Evolutionary conservation across 371 early-diverging fungal genomes (phyloP).

Genomic region (Apophysomyces elegans): DNA sequence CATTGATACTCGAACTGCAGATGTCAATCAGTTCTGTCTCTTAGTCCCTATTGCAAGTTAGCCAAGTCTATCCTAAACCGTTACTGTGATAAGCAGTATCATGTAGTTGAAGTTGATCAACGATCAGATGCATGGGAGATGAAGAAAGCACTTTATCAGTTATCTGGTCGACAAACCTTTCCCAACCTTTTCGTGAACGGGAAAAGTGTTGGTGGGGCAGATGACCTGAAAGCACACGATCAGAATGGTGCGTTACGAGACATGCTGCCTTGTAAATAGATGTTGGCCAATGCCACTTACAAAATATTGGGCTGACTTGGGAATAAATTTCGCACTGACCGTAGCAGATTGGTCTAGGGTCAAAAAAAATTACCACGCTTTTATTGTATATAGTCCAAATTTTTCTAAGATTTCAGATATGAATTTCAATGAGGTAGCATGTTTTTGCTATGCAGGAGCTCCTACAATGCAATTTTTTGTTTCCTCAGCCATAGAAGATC

Average conservation of each 20-base stretch:
- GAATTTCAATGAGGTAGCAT: no score
- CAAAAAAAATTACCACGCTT: no score
- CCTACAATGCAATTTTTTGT: no score
- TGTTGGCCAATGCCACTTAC: no score
- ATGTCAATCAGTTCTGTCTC: background rate
- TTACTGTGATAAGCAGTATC: conserved; percentile 34
- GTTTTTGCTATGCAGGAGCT: no score
- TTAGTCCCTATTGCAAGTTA: conserved; percentile 52
- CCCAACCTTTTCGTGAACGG: conserved; percentile 52
- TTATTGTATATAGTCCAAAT: no score
- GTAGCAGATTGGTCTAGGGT: no score
- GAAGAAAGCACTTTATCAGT: conserved; percentile 33
- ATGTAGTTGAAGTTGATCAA: conserved; percentile 47
- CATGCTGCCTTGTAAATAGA: conserved; percentile 4
- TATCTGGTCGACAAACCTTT: conserved; percentile 46
- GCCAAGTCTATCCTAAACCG: conserved; percentile 57
- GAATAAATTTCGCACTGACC: no score
- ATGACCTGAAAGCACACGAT: conserved; percentile 43
- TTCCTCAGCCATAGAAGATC: no score
- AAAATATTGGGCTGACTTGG: no score
- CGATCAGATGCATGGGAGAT: conserved; percentile 32
- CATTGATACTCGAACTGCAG: background rate
- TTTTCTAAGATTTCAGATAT: no score
- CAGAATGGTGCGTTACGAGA: conserved; percentile 39
- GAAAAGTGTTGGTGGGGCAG: conserved; percentile 49